These are phyloP conservation scores for Botrytis squamosa DNA, from an alignment of 2,329 filamentous ascomycete genomes.

Conservation along the genomic window DNA sequence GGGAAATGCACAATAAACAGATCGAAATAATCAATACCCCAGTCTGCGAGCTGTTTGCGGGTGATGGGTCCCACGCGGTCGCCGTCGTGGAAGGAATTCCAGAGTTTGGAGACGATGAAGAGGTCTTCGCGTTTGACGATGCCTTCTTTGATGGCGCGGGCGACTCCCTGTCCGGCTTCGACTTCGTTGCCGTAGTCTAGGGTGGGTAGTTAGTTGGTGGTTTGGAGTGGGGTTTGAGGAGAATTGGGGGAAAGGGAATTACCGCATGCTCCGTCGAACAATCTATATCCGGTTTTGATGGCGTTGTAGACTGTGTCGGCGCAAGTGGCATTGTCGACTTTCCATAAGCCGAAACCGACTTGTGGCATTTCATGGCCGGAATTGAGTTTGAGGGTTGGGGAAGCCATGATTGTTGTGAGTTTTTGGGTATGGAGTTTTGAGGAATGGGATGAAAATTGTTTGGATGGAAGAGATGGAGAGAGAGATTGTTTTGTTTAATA, in stretches of 20 bases:
- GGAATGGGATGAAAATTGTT: background rate
- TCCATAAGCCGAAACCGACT: slow-evolving; percentile 68
- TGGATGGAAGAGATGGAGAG: background rate
- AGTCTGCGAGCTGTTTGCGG: slow-evolving; percentile 76
- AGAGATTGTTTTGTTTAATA: background rate
- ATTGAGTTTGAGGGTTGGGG: slow-evolving; percentile 46
- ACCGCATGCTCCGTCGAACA: slow-evolving; percentile 61
- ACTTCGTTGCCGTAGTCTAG: slow-evolving; percentile 81
- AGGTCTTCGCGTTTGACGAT: slow-evolving; percentile 82
- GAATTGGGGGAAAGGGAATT: slow-evolving; percentile 21
- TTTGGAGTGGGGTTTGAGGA: background rate
- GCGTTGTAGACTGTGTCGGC: slow-evolving; percentile 68
- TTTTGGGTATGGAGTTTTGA: no score
- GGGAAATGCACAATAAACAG: slow-evolving; percentile 90
- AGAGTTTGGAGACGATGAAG: slow-evolving; percentile 91
- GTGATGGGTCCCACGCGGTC: slow-evolving; percentile 74
- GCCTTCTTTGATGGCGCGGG: slow-evolving; percentile 76
- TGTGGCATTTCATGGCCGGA: slow-evolving; percentile 55
- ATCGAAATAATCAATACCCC: slow-evolving; percentile 86
- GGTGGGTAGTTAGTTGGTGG: background rate
- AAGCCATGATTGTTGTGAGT: slow-evolving; percentile 33
- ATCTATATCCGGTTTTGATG: slow-evolving; percentile 59
- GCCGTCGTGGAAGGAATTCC: slow-evolving; percentile 86
- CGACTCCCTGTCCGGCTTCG: slow-evolving; percentile 73
- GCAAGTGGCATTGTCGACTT: slow-evolving; percentile 62